These are phyloP conservation scores for sorghum (Sorghum bicolor) DNA, from an alignment of 176 grass and related monocot genomes.

Conservation along the genomic window DNA sequence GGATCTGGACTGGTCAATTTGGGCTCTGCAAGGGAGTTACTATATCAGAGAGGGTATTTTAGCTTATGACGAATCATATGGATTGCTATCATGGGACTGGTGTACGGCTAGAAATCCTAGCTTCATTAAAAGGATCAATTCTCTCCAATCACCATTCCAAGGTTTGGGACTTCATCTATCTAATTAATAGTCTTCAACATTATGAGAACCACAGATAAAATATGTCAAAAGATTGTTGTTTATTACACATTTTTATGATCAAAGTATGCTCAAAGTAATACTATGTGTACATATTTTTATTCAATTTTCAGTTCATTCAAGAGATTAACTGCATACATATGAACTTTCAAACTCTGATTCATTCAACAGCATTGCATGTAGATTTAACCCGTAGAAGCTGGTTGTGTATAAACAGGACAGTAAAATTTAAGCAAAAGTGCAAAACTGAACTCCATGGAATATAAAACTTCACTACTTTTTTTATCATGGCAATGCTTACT, in stretches of 20 bases:
- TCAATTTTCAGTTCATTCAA: background rate
- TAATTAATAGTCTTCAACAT: background rate
- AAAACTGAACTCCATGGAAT: background rate
- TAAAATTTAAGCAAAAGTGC: background rate
- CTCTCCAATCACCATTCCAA: constrained; percentile 76
- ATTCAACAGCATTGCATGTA: background rate
- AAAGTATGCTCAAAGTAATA: background rate
- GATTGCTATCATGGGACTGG: constrained; percentile 78
- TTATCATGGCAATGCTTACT: background rate
- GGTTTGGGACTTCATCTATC: constrained; percentile 42
- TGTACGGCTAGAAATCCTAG: constrained; percentile 68
- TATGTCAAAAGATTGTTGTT: background rate
- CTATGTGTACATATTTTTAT: background rate
- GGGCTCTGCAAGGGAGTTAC: constrained; percentile 93
- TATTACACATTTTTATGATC: background rate
- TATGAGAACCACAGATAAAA: background rate
- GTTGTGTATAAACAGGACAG: background rate
- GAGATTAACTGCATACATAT: background rate
- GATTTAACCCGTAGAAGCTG: background rate
- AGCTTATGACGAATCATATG: constrained; percentile 87
- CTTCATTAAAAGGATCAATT: constrained; percentile 66
- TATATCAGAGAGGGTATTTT: constrained; percentile 74
- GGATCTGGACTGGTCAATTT: constrained; percentile 94
- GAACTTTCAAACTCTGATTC: background rate
- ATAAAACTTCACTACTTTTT: background rate